Evolutionary conservation across 164 flowering plant genomes (phyloP).

Genomic region (Magnolia changhungtana): DNA sequence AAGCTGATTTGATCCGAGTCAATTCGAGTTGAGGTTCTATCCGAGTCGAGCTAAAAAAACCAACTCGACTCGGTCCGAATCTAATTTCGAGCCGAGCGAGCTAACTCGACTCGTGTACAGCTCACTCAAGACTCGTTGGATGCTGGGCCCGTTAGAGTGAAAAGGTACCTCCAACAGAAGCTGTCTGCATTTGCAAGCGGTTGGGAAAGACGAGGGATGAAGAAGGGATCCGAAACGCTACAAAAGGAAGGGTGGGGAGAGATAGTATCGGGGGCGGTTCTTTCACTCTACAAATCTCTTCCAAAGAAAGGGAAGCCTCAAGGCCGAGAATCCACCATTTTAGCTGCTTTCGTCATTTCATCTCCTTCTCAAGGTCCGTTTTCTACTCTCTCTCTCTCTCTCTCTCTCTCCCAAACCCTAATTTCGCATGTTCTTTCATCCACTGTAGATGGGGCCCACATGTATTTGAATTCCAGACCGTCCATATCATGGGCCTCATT

Average conservation of each 20-base stretch:
- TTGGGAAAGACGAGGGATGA: background rate
- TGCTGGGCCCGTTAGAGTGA: too few relatives aligned
- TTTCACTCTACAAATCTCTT: conserved; percentile 55
- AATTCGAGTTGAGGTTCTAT: too few relatives aligned
- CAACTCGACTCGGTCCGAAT: too few relatives aligned
- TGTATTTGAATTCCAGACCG: too few relatives aligned
- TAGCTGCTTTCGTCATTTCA: conserved; percentile 90
- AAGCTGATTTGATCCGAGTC: too few relatives aligned
- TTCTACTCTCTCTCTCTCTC: background rate
- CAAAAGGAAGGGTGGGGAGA: conserved; percentile 47
- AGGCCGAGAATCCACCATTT: conserved; percentile 80
- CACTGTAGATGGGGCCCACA: background rate
- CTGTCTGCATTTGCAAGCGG: background rate
- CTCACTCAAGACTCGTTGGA: too few relatives aligned
- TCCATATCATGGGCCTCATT: too few relatives aligned
- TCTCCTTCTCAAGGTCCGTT: conserved; percentile 31
- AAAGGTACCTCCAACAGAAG: background rate
- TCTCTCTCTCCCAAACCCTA: background rate
- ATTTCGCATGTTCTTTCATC: background rate
- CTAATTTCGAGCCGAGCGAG: too few relatives aligned
- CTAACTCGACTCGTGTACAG: too few relatives aligned
- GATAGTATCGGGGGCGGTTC: conserved; percentile 53
- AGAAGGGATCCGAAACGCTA: background rate
- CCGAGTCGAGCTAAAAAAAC: too few relatives aligned
- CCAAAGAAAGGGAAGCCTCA: conserved; percentile 98